These are phyloP conservation scores for Pythium folliculosum DNA, from an alignment of 352 stramenopile genomes.

Conservation along the genomic window DNA sequence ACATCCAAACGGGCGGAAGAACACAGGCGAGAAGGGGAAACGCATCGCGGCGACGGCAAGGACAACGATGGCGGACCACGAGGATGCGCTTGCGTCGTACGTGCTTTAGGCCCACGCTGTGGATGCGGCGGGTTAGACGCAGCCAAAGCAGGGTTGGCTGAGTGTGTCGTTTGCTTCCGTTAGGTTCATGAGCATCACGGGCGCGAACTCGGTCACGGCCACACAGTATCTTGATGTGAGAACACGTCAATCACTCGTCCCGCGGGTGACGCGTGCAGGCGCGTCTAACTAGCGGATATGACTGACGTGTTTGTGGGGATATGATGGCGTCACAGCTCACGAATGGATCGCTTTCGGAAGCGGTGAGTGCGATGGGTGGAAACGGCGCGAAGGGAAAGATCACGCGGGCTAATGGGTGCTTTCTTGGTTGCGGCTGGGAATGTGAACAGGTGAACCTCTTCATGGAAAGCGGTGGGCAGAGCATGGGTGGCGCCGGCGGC, in stretches of 20 bases:
- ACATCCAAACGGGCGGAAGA: not conserved
- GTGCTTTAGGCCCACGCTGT: slow-evolving; percentile 6
- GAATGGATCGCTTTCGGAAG: slow-evolving; percentile 75
- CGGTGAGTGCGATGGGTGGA: slow-evolving; percentile 36
- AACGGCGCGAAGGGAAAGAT: slow-evolving; percentile 3
- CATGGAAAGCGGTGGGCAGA: slow-evolving; percentile 77
- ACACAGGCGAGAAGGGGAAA: not conserved
- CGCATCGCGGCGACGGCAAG: not conserved
- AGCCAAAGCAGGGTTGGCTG: not conserved
- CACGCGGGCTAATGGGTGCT: not conserved
- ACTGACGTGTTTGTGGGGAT: not conserved
- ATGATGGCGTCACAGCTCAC: slow-evolving; percentile 47
- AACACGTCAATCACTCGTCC: not conserved
- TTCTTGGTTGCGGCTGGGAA: not conserved
- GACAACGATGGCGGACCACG: slow-evolving; percentile 28
- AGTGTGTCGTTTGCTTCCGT: not conserved
- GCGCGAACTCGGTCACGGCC: slow-evolving; percentile 61
- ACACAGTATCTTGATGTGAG: slow-evolving; percentile 73
- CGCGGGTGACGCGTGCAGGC: too few species aligned
- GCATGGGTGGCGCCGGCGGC: slow-evolving; percentile 19
- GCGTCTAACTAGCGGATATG: not conserved
- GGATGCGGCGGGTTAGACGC: not conserved
- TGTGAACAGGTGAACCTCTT: slow-evolving; percentile 67
- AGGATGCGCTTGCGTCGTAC: slow-evolving; percentile 53
- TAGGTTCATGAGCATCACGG: slow-evolving; percentile 89